phyloP scores from a whole-genome alignment of 164 flowering plant species.

The Umbilicus rupestris region DNA sequence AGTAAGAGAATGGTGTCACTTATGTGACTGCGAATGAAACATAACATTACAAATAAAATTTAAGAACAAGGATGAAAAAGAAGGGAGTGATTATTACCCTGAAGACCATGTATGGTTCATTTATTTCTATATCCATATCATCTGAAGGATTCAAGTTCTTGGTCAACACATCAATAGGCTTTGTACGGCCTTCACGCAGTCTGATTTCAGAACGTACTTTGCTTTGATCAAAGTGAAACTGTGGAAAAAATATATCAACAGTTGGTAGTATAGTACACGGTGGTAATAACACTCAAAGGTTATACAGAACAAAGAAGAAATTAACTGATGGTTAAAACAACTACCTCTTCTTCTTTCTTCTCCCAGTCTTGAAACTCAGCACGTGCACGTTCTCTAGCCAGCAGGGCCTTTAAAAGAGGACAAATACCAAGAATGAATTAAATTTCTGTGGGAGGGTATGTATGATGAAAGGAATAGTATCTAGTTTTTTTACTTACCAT shows the following conservation, averaged over 20 bases:
- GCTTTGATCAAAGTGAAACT: constrained; percentile 99
- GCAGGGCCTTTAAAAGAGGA: constrained; percentile 39
- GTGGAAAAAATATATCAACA: constrained; percentile 14
- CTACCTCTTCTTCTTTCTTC: constrained; percentile 96
- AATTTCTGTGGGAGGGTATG: neutral
- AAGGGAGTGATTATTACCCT: constrained; percentile 35
- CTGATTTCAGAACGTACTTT: constrained; percentile 85
- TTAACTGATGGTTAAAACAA: neutral
- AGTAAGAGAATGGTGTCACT: neutral
- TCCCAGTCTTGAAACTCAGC: constrained; percentile 99
- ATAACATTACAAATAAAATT: neutral
- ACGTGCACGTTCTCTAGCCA: constrained; percentile 91
- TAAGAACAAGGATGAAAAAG: neutral
- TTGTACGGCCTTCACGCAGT: constrained; percentile 78
- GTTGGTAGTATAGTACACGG: neutral
- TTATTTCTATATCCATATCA: constrained; percentile 67
- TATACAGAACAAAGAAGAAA: neutral
- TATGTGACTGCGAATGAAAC: neutral
- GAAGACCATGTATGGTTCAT: constrained; percentile 95
- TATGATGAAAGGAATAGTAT: neutral
- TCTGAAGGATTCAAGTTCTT: constrained; percentile 76
- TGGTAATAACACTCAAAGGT: neutral
- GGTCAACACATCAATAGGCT: constrained; percentile 83
- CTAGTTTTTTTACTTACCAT: constrained; percentile 43
- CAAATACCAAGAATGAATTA: neutral